Percentiles rank a stretch among this genome's conserved stretches.
These are phyloP conservation scores for Colletotrichum ledebouriae DNA, from an alignment of 2,329 filamentous ascomycete genomes.

Conservation along the genomic window DNA sequence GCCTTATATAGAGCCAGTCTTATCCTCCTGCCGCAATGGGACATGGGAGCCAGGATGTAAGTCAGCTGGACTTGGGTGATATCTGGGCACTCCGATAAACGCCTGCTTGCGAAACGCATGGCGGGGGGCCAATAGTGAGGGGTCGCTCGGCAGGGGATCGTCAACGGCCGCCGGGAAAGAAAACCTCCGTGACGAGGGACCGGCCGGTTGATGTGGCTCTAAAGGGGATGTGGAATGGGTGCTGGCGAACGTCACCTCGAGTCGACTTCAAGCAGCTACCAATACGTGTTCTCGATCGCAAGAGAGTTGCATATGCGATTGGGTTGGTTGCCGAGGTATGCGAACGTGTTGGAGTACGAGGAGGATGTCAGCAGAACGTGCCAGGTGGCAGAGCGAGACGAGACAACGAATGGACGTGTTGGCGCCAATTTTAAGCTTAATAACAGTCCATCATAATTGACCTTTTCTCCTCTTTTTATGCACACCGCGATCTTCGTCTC, in stretches of 20 bases:
- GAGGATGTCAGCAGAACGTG: too few relatives aligned
- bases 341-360: too few relatives aligned
- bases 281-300: background rate
- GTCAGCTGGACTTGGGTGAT: slow-evolving; percentile 26
- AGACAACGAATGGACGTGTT: background rate
- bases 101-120: slow-evolving; percentile 4
- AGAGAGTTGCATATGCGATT: background rate
- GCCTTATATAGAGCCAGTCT: slow-evolving; percentile 31
- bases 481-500: too few relatives aligned
- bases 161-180: slow-evolving; percentile 25
- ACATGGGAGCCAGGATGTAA: slow-evolving; percentile 13
- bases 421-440: slow-evolving; percentile 38
- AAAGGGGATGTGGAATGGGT: background rate
- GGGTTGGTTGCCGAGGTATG: background rate
- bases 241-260: background rate
- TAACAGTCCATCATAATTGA: too few relatives aligned
- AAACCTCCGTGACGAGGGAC: slow-evolving; percentile 8
- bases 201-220: too few relatives aligned
- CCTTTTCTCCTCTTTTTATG: background rate
- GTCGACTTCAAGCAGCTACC: background rate
- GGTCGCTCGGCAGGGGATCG: slow-evolving; percentile 18
- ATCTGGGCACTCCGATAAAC: slow-evolving; percentile 28
- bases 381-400: background rate
- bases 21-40: slow-evolving; percentile 39
- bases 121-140: slow-evolving; percentile 3